These are phyloP conservation scores for Avena atlantica DNA, from an alignment of 176 grass and related monocot genomes.

Conservation along the genomic window DNA sequence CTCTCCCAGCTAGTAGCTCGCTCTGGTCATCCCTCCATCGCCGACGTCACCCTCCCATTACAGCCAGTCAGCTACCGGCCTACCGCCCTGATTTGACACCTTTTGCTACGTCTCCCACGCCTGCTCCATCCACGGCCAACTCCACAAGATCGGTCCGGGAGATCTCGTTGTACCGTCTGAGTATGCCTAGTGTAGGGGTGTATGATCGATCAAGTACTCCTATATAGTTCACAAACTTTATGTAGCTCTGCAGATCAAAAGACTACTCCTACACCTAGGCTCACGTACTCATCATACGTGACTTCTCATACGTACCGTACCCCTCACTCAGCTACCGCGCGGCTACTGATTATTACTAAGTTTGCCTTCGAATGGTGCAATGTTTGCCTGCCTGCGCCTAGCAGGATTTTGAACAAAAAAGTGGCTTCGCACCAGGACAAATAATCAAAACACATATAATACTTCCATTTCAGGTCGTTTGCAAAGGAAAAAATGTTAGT, in stretches of 20 bases:
- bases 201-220: background rate
- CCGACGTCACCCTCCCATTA: background rate
- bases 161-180: background rate
- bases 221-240: background rate
- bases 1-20: background rate
- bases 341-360: no score
- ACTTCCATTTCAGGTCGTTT: no score
- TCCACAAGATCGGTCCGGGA: background rate
- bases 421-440: no score
- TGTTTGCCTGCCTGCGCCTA: no score
- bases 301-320: constrained; percentile 29
- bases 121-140: background rate
- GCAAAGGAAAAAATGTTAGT: no score
- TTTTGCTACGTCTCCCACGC: background rate
- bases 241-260: background rate
- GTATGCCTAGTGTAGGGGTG: background rate
- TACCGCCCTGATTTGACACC: constrained; percentile 15
- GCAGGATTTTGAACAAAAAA: no score
- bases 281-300: background rate
- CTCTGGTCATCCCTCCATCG: background rate
- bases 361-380: no score
- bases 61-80: background rate
- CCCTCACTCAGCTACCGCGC: no score
- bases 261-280: background rate
- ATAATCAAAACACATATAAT: no score